phyloP scores from a whole-genome alignment of 164 flowering plant species.

The Santalum album region DNA sequence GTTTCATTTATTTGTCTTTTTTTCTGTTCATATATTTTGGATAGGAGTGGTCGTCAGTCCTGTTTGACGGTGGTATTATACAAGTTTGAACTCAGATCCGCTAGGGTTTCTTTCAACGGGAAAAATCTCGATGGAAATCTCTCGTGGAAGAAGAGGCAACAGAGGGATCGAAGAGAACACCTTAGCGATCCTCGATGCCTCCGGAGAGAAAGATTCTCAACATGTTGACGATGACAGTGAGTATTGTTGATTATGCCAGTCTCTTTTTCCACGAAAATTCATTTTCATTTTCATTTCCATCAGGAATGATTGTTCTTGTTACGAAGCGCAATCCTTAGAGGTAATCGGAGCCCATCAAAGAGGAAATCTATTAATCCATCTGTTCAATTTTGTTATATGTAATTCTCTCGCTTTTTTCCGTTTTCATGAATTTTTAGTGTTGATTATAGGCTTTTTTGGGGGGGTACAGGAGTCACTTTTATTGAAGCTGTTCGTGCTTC shows the following conservation, averaged over 20 bases:
- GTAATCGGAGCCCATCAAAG: not conserved
- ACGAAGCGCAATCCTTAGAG: not conserved
- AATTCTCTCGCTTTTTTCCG: too few relatives aligned
- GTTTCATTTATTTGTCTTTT: too few relatives aligned
- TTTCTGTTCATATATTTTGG: too few relatives aligned
- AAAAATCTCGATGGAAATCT: constrained; percentile 5
- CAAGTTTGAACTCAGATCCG: too few relatives aligned
- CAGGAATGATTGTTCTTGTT: not conserved
- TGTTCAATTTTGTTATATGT: too few relatives aligned
- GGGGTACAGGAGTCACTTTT: constrained; percentile 54
- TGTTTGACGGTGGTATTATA: too few relatives aligned
- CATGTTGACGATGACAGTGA: constrained; percentile 55
- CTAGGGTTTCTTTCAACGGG: too few relatives aligned
- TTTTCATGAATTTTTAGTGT: too few relatives aligned
- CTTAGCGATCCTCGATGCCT: constrained; percentile 59
- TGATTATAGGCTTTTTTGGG: too few relatives aligned
- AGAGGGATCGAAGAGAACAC: constrained; percentile 62
- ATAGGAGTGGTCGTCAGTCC: too few relatives aligned
- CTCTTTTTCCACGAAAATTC: too few relatives aligned
- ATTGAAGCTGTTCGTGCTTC: constrained; percentile 72
- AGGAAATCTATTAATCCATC: not conserved
- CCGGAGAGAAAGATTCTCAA: constrained; percentile 34
- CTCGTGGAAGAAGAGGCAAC: constrained; percentile 16
- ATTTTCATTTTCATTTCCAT: too few relatives aligned
- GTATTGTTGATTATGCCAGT: not conserved